phyloP scores from a whole-genome alignment of 1,139 yeast species.

The Zygoascus sp. region DNA sequence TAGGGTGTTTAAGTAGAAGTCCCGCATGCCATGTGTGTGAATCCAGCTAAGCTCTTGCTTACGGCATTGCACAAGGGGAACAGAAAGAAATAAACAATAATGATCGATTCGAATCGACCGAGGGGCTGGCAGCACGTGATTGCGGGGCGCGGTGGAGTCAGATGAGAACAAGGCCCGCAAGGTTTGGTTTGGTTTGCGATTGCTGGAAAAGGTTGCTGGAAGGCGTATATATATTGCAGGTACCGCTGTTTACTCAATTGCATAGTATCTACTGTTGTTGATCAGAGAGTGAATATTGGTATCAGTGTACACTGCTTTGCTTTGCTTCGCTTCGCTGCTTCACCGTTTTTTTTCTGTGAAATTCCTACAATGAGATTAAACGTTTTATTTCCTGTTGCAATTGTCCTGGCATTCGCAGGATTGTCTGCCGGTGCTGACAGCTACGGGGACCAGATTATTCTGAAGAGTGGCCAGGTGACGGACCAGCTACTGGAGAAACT shows the following conservation, averaged over 20 bases:
- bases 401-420: neutral
- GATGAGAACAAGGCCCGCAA: constrained; percentile 4
- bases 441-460: constrained; percentile 1
- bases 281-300: too few relatives aligned
- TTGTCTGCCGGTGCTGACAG: neutral
- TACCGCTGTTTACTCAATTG: too few relatives aligned
- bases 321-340: too few relatives aligned
- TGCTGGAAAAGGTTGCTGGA: neutral
- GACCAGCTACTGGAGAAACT: constrained; percentile 32
- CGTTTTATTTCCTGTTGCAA: neutral
- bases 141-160: neutral
- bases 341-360: neutral
- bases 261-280: too few relatives aligned
- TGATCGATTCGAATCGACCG: too few relatives aligned
- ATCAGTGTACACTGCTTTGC: too few relatives aligned
- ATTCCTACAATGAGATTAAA: constrained; percentile 1
- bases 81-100: too few relatives aligned
- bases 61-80: too few relatives aligned
- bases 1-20: neutral
- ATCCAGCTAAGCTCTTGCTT: too few relatives aligned
- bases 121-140: neutral
- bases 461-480: constrained; percentile 4
- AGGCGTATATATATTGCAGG: constrained; percentile 4
- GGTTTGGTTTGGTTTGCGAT: neutral
- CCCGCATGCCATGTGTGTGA: too few relatives aligned